Conservation (phyloP, 1,284 basidiomycete genomes). For the Megacollybia platyphylla region DNA sequence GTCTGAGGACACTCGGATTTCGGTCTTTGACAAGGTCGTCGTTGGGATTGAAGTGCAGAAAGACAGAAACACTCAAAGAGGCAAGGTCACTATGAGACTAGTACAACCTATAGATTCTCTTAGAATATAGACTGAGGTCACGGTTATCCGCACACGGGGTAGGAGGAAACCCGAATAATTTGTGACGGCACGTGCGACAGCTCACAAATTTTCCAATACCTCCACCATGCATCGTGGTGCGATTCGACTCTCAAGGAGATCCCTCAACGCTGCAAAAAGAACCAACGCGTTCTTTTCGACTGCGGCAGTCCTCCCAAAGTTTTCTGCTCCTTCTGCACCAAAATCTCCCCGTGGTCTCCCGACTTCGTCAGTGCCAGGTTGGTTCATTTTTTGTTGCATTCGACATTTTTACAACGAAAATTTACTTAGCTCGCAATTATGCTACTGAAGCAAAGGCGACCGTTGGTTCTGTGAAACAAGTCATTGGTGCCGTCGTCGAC, state of each 20-base stretch:
- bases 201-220: neutral
- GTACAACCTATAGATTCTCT: too few species aligned
- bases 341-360: slow-evolving; percentile 9
- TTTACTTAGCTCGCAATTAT: slow-evolving; percentile 64
- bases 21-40: slow-evolving; percentile 87
- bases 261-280: slow-evolving; percentile 59
- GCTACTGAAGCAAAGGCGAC: slow-evolving; percentile 75
- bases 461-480: slow-evolving; percentile 79
- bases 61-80: slow-evolving; percentile 89
- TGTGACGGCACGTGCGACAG: neutral
- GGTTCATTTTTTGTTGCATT: slow-evolving; percentile 11
- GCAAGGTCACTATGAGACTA: slow-evolving; percentile 83
- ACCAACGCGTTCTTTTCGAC: slow-evolving; percentile 70
- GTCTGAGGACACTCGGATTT: slow-evolving; percentile 42
- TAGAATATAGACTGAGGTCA: too few species aligned
- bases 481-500: slow-evolving; percentile 99
- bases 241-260: slow-evolving; percentile 70
- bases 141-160: too few species aligned
- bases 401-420: slow-evolving; percentile 5
- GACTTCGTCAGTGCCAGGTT: slow-evolving; percentile 19
- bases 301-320: slow-evolving; percentile 36
- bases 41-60: slow-evolving; percentile 91
- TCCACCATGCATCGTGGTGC: slow-evolving; percentile 64
- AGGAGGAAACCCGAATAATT: too few species aligned
- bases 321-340: slow-evolving; percentile 25